Base-by-base conservation (phyloP, 495 filamentous ascomycete genomes). In the Pyrenula aspistea region DNA sequence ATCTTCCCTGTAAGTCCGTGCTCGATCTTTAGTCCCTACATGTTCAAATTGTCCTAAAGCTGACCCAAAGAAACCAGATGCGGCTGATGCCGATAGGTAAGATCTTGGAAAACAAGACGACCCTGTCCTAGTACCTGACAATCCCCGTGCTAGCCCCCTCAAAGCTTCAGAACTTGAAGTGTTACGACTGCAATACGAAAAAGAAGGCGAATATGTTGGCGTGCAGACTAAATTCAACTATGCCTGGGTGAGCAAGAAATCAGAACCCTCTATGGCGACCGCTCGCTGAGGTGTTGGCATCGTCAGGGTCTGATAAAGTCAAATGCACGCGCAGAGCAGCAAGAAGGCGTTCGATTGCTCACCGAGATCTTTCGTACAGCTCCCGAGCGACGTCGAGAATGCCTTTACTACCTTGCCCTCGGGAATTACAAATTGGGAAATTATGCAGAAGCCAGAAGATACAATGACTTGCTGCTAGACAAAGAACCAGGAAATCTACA, bases 151-250 rank as follows among this genome's bases (percentile, higher is more conserved):
- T 62, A 95, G 90, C 61, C 87, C 93, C 60, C 78, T 98, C 57
- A 92, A 90, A 67, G 81, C 87, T 8, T 85, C 86, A 20, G 93
- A 98, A 67, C 84, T 98, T 55, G 82, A 90, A 67, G 92, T 97
- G 53, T 77, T 98, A 21, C 87, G 91, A 56, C 75, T 86, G 55
- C 93, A 97, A 71, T 98, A 91, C 70, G 90, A 96, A 66, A 91
- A 92, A 70, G 93, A 98, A 70, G 93, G 92, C 57, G 86, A 91
- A 62, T 95, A 92, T 71, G 94, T 96, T 15, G 90, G 91, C 51
- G 83, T 98, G 24, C 93, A 98, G 70, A 98, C 93, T 51, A 97
- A 96, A 69, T 98, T 98, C 82, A 98, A 98, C 82, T 97, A 89
- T 68, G 92, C 94, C 64, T 98, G 93, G 93, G 90, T 94, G 76